These are phyloP conservation scores for Gaultheria prostrata DNA, from an alignment of 148 eudicot genomes.

Conservation along the genomic window DNA sequence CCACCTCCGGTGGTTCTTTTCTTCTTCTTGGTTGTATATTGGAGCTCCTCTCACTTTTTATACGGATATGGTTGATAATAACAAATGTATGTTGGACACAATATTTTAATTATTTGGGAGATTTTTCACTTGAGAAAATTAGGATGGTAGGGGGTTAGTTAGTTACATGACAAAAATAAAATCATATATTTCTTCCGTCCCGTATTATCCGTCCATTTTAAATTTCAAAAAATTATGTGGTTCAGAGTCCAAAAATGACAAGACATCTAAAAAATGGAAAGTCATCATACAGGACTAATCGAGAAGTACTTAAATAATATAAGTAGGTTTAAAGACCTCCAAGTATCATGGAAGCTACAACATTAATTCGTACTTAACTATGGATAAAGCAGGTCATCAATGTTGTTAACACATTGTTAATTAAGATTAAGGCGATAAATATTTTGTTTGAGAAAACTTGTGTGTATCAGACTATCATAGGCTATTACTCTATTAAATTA, in stretches of 20 bases:
- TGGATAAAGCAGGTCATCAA: neutral
- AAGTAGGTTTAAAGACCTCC: conserved; percentile 1
- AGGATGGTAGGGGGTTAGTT: too few species aligned
- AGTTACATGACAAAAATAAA: neutral
- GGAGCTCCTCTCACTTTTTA: too few species aligned
- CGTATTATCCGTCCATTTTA: neutral
- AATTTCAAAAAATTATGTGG: too few species aligned
- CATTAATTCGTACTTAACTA: neutral
- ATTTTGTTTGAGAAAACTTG: too few species aligned
- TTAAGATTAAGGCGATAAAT: neutral
- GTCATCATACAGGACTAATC: neutral
- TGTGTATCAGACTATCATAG: too few species aligned
- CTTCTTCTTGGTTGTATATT: too few species aligned
- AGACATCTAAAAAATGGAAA: too few species aligned
- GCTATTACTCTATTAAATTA: too few species aligned
- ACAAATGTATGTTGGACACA: neutral
- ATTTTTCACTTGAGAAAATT: too few species aligned
- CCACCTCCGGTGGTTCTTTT: too few species aligned
- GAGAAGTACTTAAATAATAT: neutral
- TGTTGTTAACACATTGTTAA: neutral
- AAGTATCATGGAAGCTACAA: neutral
- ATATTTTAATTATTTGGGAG: neutral
- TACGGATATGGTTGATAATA: neutral
- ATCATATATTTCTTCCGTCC: neutral
- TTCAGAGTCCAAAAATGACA: neutral